Evolutionary conservation across 306 rosid genomes (phyloP).

Genomic region (Fagus sylvatica): DNA sequence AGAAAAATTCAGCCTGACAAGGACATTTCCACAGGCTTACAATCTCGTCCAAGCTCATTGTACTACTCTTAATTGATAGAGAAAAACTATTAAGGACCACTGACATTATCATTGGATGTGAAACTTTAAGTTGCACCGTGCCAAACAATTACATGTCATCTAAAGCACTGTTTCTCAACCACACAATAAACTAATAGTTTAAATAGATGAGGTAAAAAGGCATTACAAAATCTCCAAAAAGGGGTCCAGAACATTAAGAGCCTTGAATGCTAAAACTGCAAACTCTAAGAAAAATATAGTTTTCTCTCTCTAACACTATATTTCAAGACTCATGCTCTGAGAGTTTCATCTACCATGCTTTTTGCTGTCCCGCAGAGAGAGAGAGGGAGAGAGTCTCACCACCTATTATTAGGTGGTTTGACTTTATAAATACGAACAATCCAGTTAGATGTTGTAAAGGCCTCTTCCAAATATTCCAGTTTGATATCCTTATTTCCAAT

Average conservation of each 20-base stretch:
- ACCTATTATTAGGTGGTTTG: conserved; percentile 95
- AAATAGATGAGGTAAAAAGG: background rate
- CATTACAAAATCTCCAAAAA: background rate
- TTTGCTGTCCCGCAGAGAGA: background rate
- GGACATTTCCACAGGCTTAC: background rate
- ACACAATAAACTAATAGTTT: background rate
- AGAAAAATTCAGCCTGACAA: no score
- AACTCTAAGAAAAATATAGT: background rate
- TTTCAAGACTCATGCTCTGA: conserved; percentile 19
- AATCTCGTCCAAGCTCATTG: background rate
- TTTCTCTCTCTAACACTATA: conserved; percentile 2
- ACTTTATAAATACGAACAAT: conserved; percentile 99
- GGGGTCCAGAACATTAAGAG: background rate
- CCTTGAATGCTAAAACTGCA: background rate
- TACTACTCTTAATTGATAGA: background rate
- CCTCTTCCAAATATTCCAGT: conserved; percentile 97
- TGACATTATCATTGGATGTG: background rate
- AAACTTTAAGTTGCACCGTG: background rate
- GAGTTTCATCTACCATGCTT: conserved; percentile 22
- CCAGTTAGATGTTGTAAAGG: conserved; percentile 95
- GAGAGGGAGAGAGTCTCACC: conserved; percentile 41
- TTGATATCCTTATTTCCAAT: conserved; percentile 96
- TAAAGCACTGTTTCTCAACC: background rate
- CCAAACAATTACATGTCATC: background rate
- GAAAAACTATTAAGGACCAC: background rate